A percentile compares a stretch with the other conserved stretches of the same genome.
Evolutionary conservation across 352 stramenopile genomes (phyloP).

Genomic region (Plasmopara halstedii): DNA sequence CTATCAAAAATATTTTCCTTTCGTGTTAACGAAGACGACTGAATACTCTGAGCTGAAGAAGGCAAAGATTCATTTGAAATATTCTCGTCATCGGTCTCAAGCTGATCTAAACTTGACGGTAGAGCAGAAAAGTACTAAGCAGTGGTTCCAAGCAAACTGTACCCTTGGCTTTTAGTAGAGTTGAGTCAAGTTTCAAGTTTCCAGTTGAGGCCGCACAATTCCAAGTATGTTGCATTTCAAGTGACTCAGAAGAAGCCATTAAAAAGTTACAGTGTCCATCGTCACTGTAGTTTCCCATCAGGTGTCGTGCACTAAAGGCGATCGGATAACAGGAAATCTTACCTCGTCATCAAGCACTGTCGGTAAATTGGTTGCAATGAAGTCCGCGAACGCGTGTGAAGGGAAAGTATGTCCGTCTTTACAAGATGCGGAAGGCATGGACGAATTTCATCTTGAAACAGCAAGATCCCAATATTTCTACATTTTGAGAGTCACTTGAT

Average conservation of each 20-base stretch:
- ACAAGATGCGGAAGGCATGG: conserved; percentile 6
- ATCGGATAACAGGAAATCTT: conserved; percentile 36
- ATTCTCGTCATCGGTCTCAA: background rate
- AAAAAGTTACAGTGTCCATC: conserved; percentile 16
- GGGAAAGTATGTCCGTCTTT: background rate
- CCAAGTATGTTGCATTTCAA: conserved; percentile 55
- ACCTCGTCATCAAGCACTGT: conserved; percentile 31
- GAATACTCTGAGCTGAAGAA: conserved; percentile 1
- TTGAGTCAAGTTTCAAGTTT: conserved; percentile 47
- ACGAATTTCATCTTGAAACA: conserved; percentile 27
- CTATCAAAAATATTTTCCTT: conserved; percentile 49
- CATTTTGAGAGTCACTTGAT: conserved; percentile 56
- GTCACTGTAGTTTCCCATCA: conserved; percentile 18
- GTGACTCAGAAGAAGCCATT: conserved; percentile 31
- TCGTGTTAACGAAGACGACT: conserved; percentile 17
- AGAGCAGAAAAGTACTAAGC: conserved; percentile 48
- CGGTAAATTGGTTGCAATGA: conserved; percentile 29
- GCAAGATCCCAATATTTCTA: conserved; percentile 33
- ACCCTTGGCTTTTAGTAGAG: conserved; percentile 39
- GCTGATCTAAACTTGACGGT: conserved; percentile 14
- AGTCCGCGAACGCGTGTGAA: conserved; percentile 15
- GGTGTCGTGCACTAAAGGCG: conserved; percentile 32
- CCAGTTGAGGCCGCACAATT: conserved; percentile 30
- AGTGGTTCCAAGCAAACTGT: conserved; percentile 47
- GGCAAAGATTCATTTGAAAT: conserved; percentile 1